Evolutionary conservation across 1,284 basidiomycete species (phyloP), one percentile per base, ranked within the genome.

Genomic region (Ustilago loliicola): DNA sequence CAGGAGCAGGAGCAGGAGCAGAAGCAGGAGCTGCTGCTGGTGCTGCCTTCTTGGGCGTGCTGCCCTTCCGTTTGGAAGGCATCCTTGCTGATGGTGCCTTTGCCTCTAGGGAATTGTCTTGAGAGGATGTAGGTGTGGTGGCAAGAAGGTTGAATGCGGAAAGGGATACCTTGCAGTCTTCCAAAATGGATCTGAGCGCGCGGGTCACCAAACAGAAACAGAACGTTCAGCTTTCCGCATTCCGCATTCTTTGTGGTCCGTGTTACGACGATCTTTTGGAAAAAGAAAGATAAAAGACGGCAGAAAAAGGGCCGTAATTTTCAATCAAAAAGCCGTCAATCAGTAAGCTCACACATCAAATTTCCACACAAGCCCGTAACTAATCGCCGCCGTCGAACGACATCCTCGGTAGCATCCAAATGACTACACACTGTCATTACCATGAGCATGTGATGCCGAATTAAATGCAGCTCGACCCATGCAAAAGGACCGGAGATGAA

Each of bases 21-120:
- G 63, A 2, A 45, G 42, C 8, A 17, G 42, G n/a, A 7, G 42
- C 11, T 17, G 42, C 42, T 45, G 42, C 47, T 6, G 69, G 48
- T 19, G 63, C 30, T 17, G 57, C 51, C 65, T 74, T 78, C 62
- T 72, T 74, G 53, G 74, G 74, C 64, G 73, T 76, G 34, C 47
- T 56, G 38, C 51, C 59, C 50, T 55, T 73, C 40, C 68, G 65
- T 61, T 67, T 70, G 21, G 67, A 59, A 27, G 71, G 75, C 75
- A 77, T 77, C 21, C 25, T 51, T 32, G 23, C 7, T 32, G 54
- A 38, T 34, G n/a, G n/a, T 38, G 23, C 36, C 25, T 42, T 17
- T 19, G 1, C 23, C 36, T 29, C 17, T 17, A 17, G 38, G 32
- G 19, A 30, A 45, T 34, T 30, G 45, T 21, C n/a, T 17, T 6